These are phyloP conservation scores for Xylariomycetidae sp. DNA, from an alignment of 2,329 filamentous ascomycete genomes.

Conservation along the genomic window DNA sequence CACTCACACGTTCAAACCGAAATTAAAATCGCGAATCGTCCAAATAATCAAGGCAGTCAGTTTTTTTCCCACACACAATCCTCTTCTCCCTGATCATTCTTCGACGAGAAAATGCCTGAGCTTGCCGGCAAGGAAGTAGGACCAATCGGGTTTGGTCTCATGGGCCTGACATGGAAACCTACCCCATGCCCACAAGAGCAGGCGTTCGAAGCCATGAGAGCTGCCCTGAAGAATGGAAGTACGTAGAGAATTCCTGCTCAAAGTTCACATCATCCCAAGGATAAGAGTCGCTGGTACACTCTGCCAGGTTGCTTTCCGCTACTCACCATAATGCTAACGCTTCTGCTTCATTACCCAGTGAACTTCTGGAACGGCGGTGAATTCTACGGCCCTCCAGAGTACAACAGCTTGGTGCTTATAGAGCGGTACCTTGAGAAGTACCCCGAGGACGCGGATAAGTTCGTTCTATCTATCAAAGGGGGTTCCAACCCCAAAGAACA, in stretches of 20 bases:
- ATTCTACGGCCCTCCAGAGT: conserved; percentile 44
- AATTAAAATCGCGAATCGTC: too few species aligned
- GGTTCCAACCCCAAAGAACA: conserved; percentile 23
- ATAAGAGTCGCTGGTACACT: background rate
- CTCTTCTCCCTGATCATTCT: too few species aligned
- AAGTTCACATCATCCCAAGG: too few species aligned
- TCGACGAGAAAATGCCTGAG: background rate
- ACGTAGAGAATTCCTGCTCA: background rate
- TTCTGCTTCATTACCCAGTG: background rate
- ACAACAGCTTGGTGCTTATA: conserved; percentile 49
- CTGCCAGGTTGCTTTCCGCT: too few species aligned
- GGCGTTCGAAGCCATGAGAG: background rate
- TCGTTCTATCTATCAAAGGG: conserved; percentile 54
- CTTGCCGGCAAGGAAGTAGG: background rate
- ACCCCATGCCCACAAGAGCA: background rate
- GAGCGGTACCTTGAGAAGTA: conserved; percentile 50
- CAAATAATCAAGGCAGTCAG: too few species aligned
- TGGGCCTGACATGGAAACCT: background rate
- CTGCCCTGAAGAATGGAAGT: background rate
- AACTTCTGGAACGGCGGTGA: conserved; percentile 1
- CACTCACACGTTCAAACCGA: too few species aligned
- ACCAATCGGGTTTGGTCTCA: background rate
- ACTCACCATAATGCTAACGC: background rate
- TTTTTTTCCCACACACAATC: too few species aligned
- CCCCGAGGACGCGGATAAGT: conserved; percentile 50